Percentiles rank a stretch among this genome's conserved stretches.
These are phyloP conservation scores for Candida namnaoensis DNA, from an alignment of 805 yeast species.

Conservation along the genomic window DNA sequence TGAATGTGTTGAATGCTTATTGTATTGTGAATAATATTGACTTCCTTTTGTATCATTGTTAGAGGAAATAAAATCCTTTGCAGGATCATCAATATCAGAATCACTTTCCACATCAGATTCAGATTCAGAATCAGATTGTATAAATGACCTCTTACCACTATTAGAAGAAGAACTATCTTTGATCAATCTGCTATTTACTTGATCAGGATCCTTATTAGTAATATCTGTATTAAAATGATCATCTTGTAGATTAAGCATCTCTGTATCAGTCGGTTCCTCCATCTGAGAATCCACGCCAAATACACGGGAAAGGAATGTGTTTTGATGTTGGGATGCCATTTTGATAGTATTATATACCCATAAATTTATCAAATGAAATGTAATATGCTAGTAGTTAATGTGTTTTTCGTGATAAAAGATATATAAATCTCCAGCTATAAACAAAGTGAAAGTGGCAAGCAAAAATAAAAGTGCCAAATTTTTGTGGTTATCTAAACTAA, in stretches of 20 bases:
- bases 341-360: constrained; percentile 1
- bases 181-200: not conserved
- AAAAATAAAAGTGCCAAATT: too few relatives aligned
- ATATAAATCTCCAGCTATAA: too few relatives aligned
- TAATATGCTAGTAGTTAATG: too few relatives aligned
- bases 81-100: not conserved
- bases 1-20: not conserved
- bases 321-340: constrained; percentile 18
- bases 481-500: too few relatives aligned
- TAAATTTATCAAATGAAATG: too few relatives aligned
- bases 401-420: too few relatives aligned
- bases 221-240: constrained; percentile 2
- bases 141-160: constrained; percentile 10
- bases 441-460: too few relatives aligned
- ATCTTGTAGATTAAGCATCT: constrained; percentile 10
- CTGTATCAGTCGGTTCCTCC: constrained; percentile 11
- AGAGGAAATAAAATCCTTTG: too few relatives aligned
- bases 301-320: constrained; percentile 56
- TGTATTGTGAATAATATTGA: not conserved
- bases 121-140: constrained; percentile 13
- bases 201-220: constrained; percentile 1
- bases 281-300: constrained; percentile 37
- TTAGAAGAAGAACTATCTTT: not conserved
- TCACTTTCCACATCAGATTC: not conserved
- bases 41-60: not conserved